Evolutionary conservation across 2,329 filamentous ascomycete species (phyloP).

Genomic region (Emmonsiellopsis sp.): DNA sequence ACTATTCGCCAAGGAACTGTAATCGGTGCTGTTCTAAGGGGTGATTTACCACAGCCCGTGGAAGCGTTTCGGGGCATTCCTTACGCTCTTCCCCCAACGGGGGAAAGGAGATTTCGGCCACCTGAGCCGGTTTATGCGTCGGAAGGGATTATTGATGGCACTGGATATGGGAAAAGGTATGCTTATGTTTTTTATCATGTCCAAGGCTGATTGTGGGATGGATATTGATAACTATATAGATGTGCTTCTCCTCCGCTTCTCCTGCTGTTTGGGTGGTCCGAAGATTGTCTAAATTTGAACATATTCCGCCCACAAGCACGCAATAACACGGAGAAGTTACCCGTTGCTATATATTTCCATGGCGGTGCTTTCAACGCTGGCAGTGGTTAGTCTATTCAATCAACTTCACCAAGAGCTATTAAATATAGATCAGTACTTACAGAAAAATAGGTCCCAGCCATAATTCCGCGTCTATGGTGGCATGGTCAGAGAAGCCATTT

Average conservation of each 20-base stretch:
- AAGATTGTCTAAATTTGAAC: conserved; percentile 36
- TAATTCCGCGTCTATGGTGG: conserved; percentile 54
- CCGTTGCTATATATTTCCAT: conserved; percentile 35
- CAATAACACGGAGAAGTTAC: conserved; percentile 20
- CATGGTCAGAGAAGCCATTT: conserved; percentile 40
- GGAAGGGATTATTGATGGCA: conserved; percentile 25
- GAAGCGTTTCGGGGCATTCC: conserved; percentile 42
- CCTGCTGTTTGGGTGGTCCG: conserved; percentile 31
- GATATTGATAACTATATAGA: conserved; percentile 3
- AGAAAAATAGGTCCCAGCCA: conserved; percentile 34
- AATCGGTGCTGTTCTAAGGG: conserved; percentile 18
- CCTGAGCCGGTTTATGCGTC: conserved; percentile 22
- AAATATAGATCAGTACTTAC: background rate
- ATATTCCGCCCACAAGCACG: conserved; percentile 26
- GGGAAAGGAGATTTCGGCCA: conserved; percentile 38
- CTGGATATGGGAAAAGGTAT: conserved; percentile 22
- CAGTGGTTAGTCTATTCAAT: conserved; percentile 10
- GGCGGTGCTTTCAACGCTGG: conserved; percentile 31
- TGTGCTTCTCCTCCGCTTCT: conserved; percentile 6
- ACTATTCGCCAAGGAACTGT: conserved; percentile 22
- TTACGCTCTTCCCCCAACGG: conserved; percentile 40
- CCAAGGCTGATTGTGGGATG: background rate
- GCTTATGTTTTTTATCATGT: background rate
- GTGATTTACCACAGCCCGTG: conserved; percentile 18
- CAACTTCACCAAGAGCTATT: background rate